Evolutionary conservation across 345 rosid species (phyloP).

Genomic region (Camelina neglecta): DNA sequence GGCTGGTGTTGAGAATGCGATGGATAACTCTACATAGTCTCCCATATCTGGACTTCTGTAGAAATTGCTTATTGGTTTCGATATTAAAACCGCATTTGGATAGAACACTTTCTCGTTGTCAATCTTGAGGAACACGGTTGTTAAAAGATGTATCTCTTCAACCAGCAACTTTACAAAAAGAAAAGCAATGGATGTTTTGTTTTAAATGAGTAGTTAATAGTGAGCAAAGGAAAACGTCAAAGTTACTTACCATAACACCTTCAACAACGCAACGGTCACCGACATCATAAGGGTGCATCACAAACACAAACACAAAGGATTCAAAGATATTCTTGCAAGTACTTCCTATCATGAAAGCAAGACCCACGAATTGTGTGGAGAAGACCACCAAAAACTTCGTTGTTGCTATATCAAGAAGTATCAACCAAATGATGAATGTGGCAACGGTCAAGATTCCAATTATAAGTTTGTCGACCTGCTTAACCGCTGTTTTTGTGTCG

Average conservation of each 20-base stretch:
- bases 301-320: conserved; percentile 74
- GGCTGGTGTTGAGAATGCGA: conserved; percentile 69
- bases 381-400: conserved; percentile 65
- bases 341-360: conserved; percentile 72
- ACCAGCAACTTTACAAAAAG: conserved; percentile 60
- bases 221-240: background rate
- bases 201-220: background rate
- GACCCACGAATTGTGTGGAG: conserved; percentile 69
- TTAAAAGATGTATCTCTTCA: conserved; percentile 86
- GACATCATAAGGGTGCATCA: conserved; percentile 93
- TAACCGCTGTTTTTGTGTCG: conserved; percentile 92
- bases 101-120: conserved; percentile 74
- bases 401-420: conserved; percentile 64
- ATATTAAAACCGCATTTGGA: conserved; percentile 74
- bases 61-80: conserved; percentile 79
- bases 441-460: conserved; percentile 52
- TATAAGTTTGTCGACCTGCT: conserved; percentile 67
- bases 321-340: conserved; percentile 86
- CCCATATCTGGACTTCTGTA: conserved; percentile 88
- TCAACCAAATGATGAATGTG: conserved; percentile 67
- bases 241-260: conserved; percentile 57
- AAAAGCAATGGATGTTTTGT: background rate
- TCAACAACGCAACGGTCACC: conserved; percentile 91
- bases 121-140: conserved; percentile 79
- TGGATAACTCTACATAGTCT: conserved; percentile 69